Base-by-base conservation (phyloP, 2,329 filamentous ascomycete genomes). In the Pestalotiopsis sp. region DNA sequence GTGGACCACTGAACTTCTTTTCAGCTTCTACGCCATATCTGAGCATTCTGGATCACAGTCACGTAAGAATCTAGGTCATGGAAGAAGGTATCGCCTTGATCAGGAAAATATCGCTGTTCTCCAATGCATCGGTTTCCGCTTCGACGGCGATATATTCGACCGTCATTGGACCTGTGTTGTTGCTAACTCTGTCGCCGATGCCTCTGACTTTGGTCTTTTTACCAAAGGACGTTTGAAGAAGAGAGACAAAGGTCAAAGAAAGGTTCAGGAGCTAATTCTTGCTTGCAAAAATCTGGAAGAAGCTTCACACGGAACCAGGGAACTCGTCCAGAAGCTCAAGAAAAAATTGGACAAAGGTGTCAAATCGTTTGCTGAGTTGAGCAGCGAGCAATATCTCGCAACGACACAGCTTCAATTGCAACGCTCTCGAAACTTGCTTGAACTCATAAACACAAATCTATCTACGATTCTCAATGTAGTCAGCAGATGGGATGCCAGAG, bases 101-200 rank as follows among this genome's bases (percentile, higher is more conserved):
- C 7, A 36, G n/a, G 17, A 41, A 57, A n/a, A 39, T 31, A 12
- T 27, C 66, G 25, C n/a, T 61, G 12, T 27, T 41, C 13, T 27
- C 45, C 13, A 36, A 20, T 11, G 38, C 0, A 71, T 73, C 27
- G 69, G 76, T 0, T 80, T 79, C 45, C 73, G 74, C 6, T 76
- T 80, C 39, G 52, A 69, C 7, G 77, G 77, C 4, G 76, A 80
- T 67, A 76, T 77, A 49, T 78, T 76, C 27, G 77, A 79, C 57
- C 73, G 77, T 0, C 78, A 75, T 45, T 79, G 77, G 77, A 79
- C 77, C 1, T 78, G 77, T 49, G 71, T 76, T 61, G 65, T 76
- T n/a, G 65, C 77, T 14, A 69, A 78, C 61, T 58, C 70, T 41
- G 20, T 67, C 6, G 66, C 7, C 14, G 25, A 14, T 27, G 17